Base-by-base conservation (phyloP, 1,139 yeast species). In the Nakaseomyces nivariensis region DNA sequence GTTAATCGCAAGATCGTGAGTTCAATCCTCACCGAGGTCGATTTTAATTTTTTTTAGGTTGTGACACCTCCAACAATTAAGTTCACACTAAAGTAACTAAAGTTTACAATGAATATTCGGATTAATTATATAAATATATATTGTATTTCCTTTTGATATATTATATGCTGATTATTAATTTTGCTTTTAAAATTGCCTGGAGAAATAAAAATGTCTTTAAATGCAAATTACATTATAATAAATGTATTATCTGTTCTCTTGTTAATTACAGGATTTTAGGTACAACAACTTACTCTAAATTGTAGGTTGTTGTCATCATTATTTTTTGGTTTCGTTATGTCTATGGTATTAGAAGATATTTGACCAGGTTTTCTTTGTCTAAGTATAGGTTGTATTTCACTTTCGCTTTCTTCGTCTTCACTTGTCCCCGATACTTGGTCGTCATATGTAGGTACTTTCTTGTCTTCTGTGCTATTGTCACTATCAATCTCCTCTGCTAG, bases 1-100 rank as follows among this genome's bases (percentile, higher is more conserved):
- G 61, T 58, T 58, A 58, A 58, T 58, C 61, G 61, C 61, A 58
- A 58, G 61, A 57, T 57, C 60, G 60, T 52, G 61, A 58, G 61
- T 58, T 58, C 61, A 57, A 58, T 54, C 61, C 61, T 58, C 61
- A 52, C 60, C 54, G 61, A 51, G 61, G 61, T 58, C 61, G 58
- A 11, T 37, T 36, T 7, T 17, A 17, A 7, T 36, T 17, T 36
- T 36, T 36, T 36, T 36, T 36, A n/a, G 6, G 31, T 29, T 29
- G 9, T 29, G 9, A 17, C 22, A 17, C 22, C 22, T 17, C 2
- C 22, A 17, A 17, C 22, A 17, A 17, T 17, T 17, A 17, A 2
- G 22, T 17, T 17, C 22, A 17, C 22, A 17, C 22, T 17, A 3
- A 17, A 17, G 22, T 17, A 1, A 17, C 22, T 17, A 3, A 17